These are phyloP conservation scores for Fragaria nilgerrensis DNA, from an alignment of 306 rosid species.

Conservation along the genomic window DNA sequence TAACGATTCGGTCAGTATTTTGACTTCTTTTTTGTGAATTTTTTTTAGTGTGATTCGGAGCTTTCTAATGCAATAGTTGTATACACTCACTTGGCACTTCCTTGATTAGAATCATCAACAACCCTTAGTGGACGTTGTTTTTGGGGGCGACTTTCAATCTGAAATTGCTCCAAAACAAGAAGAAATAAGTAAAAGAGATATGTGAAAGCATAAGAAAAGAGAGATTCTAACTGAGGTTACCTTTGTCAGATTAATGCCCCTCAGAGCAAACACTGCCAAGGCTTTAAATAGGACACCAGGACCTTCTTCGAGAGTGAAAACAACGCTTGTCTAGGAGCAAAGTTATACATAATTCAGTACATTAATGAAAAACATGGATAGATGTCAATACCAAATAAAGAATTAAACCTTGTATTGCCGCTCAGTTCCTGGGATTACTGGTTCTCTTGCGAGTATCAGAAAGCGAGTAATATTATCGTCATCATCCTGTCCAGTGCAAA, in stretches of 20 bases:
- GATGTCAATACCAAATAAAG: not conserved
- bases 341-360: slow-evolving; percentile 23
- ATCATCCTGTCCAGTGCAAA: slow-evolving; percentile 54
- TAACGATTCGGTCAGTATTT: not conserved
- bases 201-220: not conserved
- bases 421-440: slow-evolving; percentile 66
- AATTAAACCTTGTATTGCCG: slow-evolving; percentile 56
- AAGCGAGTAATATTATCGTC: slow-evolving; percentile 73
- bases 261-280: slow-evolving; percentile 73
- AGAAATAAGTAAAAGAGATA: not conserved
- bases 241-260: slow-evolving; percentile 73
- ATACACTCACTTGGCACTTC: slow-evolving; percentile 70
- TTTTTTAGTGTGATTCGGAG: not conserved
- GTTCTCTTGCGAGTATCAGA: slow-evolving; percentile 83
- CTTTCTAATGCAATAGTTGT: not conserved
- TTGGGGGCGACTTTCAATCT: slow-evolving; percentile 88
- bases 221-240: slow-evolving; percentile 32
- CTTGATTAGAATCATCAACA: slow-evolving; percentile 74
- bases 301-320: slow-evolving; percentile 81
- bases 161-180: slow-evolving; percentile 34
- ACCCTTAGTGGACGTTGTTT: slow-evolving; percentile 66
- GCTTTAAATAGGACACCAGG: slow-evolving; percentile 90
- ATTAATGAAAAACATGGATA: not conserved
- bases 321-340: slow-evolving; percentile 72
- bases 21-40: not conserved